Evolutionary conservation across 768 basidiomycete species (phyloP).

Genomic region (Saitozyma podzolica): DNA sequence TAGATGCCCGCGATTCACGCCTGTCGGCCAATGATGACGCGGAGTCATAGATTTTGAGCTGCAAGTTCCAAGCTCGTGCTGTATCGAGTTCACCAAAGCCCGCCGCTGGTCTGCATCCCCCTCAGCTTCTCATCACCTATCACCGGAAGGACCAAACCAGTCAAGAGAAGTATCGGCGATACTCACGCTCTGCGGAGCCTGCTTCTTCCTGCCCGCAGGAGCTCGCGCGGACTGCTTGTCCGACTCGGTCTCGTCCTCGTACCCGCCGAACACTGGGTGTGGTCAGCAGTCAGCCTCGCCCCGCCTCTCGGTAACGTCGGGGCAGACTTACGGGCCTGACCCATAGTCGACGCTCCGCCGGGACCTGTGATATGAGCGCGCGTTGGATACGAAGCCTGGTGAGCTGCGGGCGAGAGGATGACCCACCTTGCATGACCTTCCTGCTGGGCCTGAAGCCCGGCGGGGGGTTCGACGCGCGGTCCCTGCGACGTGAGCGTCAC

Average conservation of each 20-base stretch:
- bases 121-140: too few relatives aligned
- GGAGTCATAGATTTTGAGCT: too few relatives aligned
- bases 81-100: too few relatives aligned
- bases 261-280: conserved; percentile 37
- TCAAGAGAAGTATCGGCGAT: neutral
- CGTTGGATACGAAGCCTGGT: neutral
- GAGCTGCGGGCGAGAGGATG: neutral
- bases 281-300: conserved; percentile 6
- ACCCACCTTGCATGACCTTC: conserved; percentile 49
- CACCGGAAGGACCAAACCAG: too few relatives aligned
- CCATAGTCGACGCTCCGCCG: conserved; percentile 40
- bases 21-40: too few relatives aligned
- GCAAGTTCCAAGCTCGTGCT: too few relatives aligned
- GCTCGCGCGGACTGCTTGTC: conserved; percentile 22
- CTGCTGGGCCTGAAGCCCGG: conserved; percentile 41
- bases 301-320: neutral
- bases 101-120: too few relatives aligned
- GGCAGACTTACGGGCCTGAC: conserved; percentile 33
- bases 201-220: conserved; percentile 36
- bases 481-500: neutral
- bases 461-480: conserved; percentile 32
- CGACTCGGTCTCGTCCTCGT: conserved; percentile 40
- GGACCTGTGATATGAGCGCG: conserved; percentile 25
- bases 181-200: conserved; percentile 20
- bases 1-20: too few relatives aligned